phyloP scores from a whole-genome alignment of 108 stramenopile genomes.

The Discostella pseudostelligera region DNA sequence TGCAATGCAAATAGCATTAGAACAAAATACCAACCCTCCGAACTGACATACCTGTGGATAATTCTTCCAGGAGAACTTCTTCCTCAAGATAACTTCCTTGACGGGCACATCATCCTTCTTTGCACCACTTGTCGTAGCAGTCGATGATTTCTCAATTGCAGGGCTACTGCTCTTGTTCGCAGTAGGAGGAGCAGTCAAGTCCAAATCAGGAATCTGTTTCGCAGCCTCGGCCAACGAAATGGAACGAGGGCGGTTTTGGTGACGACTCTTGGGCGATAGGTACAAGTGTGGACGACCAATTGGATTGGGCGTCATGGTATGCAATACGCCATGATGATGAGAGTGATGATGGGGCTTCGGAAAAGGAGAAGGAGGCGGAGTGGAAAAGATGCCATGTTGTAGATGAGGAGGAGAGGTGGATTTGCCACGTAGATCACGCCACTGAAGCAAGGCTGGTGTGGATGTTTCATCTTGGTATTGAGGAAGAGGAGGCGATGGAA shows the following conservation, averaged over 20 bases:
- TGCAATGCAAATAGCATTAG: neutral
- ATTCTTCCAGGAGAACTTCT: slow-evolving; percentile 88
- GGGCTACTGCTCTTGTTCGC: slow-evolving; percentile 1
- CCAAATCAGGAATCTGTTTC: neutral
- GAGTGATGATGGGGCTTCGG: neutral
- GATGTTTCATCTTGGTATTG: slow-evolving; percentile 15
- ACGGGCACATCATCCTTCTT: slow-evolving; percentile 6
- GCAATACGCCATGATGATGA: neutral
- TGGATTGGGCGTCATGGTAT: neutral
- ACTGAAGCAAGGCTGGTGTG: slow-evolving; percentile 31
- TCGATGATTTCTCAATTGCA: neutral
- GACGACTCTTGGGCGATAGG: slow-evolving; percentile 7
- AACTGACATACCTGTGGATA: slow-evolving; percentile 67
- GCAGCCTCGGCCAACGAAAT: slow-evolving; percentile 33
- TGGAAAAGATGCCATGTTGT: slow-evolving; percentile 19
- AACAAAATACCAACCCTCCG: slow-evolving; percentile 11
- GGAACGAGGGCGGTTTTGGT: slow-evolving; percentile 19
- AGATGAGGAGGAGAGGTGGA: slow-evolving; percentile 11
- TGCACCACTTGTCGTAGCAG: neutral
- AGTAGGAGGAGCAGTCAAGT: neutral
- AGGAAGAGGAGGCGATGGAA: neutral
- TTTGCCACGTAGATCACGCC: slow-evolving; percentile 21
- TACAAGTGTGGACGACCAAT: neutral
- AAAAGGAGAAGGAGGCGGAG: slow-evolving; percentile 31
- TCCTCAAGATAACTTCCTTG: slow-evolving; percentile 58